Evolutionary conservation across 1,139 yeast genomes (phyloP).

Genomic region (Schwanniomyces etchellsii): DNA sequence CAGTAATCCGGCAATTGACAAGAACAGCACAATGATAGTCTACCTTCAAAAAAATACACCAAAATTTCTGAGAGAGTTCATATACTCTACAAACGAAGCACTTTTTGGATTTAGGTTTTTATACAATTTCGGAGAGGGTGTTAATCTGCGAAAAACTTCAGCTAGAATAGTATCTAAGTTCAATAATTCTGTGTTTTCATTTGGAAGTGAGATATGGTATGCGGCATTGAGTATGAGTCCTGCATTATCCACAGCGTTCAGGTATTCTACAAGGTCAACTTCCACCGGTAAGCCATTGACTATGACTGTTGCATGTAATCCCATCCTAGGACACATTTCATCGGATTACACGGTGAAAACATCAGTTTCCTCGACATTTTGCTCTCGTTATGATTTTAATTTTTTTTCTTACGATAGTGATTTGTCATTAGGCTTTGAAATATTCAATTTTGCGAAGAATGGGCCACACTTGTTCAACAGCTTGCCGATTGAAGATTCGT

Average conservation of each 20-base stretch:
- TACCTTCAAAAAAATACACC: conserved; percentile 68
- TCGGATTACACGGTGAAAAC: conserved; percentile 87
- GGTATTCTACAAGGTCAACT: conserved; percentile 84
- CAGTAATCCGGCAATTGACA: conserved; percentile 57
- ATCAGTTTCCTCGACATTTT: conserved; percentile 67
- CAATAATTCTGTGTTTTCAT: conserved; percentile 49
- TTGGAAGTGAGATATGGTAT: conserved; percentile 89
- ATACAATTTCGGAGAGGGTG: conserved; percentile 56
- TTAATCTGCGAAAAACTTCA: conserved; percentile 13
- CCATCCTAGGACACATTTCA: conserved; percentile 84
- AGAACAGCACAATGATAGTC: conserved; percentile 57
- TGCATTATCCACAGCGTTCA: conserved; percentile 73
- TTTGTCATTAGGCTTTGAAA: conserved; percentile 78
- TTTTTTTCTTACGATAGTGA: conserved; percentile 87
- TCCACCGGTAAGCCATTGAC: conserved; percentile 86
- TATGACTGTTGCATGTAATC: conserved; percentile 82
- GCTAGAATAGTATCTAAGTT: conserved; percentile 30
- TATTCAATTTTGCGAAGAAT: conserved; percentile 48
- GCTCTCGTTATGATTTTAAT: conserved; percentile 86
- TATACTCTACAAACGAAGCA: conserved; percentile 86
- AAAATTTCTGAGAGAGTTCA: conserved; percentile 64
- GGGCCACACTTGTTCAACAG: background rate
- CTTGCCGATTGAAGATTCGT: background rate
- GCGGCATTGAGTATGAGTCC: conserved; percentile 83
- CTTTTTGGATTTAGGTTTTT: conserved; percentile 78